phyloP scores from a whole-genome alignment of 257 asterid genomes.

The Solanum bulbocastanum region DNA sequence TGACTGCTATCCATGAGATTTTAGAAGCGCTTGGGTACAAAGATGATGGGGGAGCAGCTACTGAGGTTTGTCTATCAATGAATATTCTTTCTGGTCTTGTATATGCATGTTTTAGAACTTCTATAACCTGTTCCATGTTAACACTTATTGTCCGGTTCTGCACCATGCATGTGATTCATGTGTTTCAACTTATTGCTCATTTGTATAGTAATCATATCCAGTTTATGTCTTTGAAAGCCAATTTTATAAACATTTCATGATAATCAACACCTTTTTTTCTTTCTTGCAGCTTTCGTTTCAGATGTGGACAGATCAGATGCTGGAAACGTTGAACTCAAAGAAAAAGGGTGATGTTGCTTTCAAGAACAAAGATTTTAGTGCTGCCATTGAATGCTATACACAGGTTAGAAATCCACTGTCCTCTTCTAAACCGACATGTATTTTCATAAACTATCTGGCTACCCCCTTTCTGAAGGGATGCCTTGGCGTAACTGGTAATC shows the following conservation, averaged over 20 bases:
- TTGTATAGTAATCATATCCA: background rate
- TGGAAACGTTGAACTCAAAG: conserved; percentile 30
- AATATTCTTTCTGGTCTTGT: background rate
- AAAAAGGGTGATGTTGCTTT: conserved; percentile 37
- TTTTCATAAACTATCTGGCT: background rate
- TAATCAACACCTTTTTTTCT: background rate
- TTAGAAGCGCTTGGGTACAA: conserved; percentile 76
- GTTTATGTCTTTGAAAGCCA: background rate
- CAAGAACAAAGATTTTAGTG: conserved; percentile 25
- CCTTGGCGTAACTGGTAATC: background rate
- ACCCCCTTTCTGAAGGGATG: background rate
- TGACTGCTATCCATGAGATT: conserved; percentile 77
- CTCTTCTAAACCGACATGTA: background rate
- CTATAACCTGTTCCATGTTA: background rate
- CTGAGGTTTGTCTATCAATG: conserved; percentile 47
- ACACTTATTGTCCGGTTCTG: background rate
- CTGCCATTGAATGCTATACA: conserved; percentile 35
- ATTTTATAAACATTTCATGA: background rate
- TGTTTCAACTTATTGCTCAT: background rate
- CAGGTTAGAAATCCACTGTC: conserved; percentile 13
- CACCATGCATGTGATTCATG: background rate
- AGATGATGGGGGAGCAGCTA: conserved; percentile 84
- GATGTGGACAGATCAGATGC: conserved; percentile 47
- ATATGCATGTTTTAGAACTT: background rate
- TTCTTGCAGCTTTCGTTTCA: conserved; percentile 35